Conservation (phyloP, 2,329 filamentous ascomycete genomes). For the Arthrocladium fulminans region DNA sequence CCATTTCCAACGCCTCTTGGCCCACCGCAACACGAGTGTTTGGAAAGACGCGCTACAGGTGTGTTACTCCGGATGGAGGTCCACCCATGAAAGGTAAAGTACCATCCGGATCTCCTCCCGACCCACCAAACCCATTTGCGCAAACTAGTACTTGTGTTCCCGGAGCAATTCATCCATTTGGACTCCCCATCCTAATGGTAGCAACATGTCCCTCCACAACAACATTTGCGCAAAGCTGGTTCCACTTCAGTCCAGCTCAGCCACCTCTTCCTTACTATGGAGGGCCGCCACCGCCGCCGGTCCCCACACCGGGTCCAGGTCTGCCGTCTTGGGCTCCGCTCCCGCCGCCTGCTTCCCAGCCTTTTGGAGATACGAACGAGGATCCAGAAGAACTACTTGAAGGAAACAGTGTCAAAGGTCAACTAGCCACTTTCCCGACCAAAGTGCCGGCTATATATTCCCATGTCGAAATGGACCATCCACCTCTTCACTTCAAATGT, state of each 20-base stretch:
- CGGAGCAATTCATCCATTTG: conserved; percentile 5
- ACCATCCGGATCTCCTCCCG: conserved; percentile 16
- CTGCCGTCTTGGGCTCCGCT: conserved; percentile 6
- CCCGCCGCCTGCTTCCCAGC: conserved; percentile 10
- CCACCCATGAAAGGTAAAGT: conserved; percentile 27
- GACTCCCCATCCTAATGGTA: neutral
- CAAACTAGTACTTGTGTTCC: conserved; percentile 1
- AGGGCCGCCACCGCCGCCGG: conserved; percentile 12
- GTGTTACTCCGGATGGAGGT: conserved; percentile 26
- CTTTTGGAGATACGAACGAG: conserved; percentile 13
- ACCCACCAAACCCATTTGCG: conserved; percentile 1
- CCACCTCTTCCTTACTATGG: conserved; percentile 1
- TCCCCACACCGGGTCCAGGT: conserved; percentile 5
- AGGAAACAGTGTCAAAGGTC: conserved; percentile 21
- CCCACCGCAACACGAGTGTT: conserved; percentile 11
- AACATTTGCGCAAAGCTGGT: neutral
- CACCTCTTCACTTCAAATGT: conserved; percentile 32
- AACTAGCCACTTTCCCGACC: conserved; percentile 15
- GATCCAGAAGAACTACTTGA: conserved; percentile 16
- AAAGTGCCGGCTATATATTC: conserved; percentile 12
- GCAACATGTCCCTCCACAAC: neutral
- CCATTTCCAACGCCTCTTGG: neutral
- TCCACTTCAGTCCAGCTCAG: neutral
- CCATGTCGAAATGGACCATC: conserved; percentile 20
- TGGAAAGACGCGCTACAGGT: conserved; percentile 19